A percentile compares a stretch with the other conserved stretches of the same genome.
These are phyloP conservation scores for Candolleomyces efflorescens DNA, from an alignment of 768 basidiomycete genomes.

Conservation along the genomic window DNA sequence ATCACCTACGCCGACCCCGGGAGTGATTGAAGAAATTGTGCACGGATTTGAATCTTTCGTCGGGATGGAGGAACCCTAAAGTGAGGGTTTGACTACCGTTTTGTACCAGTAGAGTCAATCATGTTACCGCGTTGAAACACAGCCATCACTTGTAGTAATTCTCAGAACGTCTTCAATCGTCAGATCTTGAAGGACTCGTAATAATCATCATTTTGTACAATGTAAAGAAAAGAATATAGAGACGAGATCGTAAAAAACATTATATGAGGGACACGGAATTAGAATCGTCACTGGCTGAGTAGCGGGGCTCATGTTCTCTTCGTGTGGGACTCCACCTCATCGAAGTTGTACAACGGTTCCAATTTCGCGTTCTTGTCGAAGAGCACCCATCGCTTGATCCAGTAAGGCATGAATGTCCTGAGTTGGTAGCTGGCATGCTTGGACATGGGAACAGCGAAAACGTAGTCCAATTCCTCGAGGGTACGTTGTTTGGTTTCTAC, in stretches of 20 bases:
- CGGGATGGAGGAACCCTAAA: conserved; percentile 43
- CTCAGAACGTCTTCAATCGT: too few relatives aligned
- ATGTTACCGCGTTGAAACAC: too few relatives aligned
- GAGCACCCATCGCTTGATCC: conserved; percentile 43
- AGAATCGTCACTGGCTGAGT: too few relatives aligned
- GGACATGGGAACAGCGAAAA: conserved; percentile 47
- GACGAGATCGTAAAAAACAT: too few relatives aligned
- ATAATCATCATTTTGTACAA: too few relatives aligned
- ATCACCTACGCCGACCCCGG: conserved; percentile 10
- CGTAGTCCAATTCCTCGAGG: conserved; percentile 47
- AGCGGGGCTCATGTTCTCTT: too few relatives aligned
- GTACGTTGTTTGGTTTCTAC: conserved; percentile 49
- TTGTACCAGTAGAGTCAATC: too few relatives aligned
- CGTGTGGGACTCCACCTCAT: conserved; percentile 35
- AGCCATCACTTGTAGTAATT: too few relatives aligned
- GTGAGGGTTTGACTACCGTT: not conserved
- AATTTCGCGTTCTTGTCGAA: conserved; percentile 32
- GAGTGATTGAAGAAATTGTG: conserved; percentile 17
- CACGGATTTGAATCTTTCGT: conserved; percentile 38
- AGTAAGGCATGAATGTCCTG: conserved; percentile 45
- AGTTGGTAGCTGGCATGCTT: conserved; percentile 42
- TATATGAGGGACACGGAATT: too few relatives aligned
- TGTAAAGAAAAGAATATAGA: too few relatives aligned
- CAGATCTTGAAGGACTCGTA: too few relatives aligned
- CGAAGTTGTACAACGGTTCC: conserved; percentile 48